These are phyloP conservation scores for Metschnikowia continentalis DNA, from an alignment of 805 yeast species.

Conservation along the genomic window DNA sequence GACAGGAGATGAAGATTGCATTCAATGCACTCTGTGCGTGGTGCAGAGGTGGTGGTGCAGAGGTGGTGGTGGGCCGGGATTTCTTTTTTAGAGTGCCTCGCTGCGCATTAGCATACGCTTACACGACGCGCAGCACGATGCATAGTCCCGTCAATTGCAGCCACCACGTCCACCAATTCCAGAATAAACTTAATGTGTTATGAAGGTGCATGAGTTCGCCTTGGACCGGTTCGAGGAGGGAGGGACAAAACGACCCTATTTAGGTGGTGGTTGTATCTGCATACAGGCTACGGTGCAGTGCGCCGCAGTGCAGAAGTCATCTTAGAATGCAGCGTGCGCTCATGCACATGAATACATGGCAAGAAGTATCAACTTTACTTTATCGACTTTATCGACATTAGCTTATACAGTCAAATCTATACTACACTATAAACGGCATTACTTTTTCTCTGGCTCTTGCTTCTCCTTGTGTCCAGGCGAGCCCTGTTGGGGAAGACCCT, in stretches of 20 bases:
- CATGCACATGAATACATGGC: background rate
- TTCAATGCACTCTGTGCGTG: constrained; percentile 4
- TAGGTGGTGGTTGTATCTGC: background rate
- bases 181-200: no score
- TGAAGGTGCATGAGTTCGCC: no score
- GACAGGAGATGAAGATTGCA: background rate
- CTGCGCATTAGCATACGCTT: constrained; percentile 1
- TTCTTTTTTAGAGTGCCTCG: background rate
- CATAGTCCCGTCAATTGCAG: background rate
- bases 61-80: background rate
- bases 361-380: background rate
- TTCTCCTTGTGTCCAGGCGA: constrained; percentile 15
- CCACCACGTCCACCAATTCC: background rate
- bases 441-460: constrained; percentile 16
- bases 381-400: background rate
- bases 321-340: background rate
- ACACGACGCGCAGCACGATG: background rate
- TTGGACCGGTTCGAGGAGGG: background rate
- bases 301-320: background rate
- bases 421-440: constrained; percentile 10
- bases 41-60: constrained; percentile 1
- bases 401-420: constrained; percentile 8
- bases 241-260: background rate
- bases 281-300: background rate
- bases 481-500: constrained; percentile 12